A percentile compares a stretch with the other conserved stretches of the same genome.
Conservation (phyloP, 1,284 basidiomycete species). For the Leccinum solheimii region DNA sequence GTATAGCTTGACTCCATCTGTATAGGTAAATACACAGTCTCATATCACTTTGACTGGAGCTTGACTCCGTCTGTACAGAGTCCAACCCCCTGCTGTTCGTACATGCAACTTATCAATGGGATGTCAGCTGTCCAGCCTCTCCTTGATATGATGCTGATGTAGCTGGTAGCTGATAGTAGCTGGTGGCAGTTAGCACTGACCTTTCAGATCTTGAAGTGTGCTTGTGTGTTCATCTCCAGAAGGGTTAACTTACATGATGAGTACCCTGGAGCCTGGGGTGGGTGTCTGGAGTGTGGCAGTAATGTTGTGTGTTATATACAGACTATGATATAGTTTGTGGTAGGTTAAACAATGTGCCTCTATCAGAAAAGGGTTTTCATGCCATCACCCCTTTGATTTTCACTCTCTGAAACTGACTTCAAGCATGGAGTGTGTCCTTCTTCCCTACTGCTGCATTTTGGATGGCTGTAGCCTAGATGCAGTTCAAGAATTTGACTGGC, state of each 20-base stretch:
- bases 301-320: not conserved
- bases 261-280: not conserved
- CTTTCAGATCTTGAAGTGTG: not conserved
- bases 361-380: not conserved
- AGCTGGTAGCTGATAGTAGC: too few relatives aligned
- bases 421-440: not conserved
- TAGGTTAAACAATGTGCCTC: not conserved
- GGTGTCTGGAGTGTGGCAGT: not conserved
- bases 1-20: too few relatives aligned
- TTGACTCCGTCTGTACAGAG: too few relatives aligned
- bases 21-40: too few relatives aligned
- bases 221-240: not conserved
- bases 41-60: too few relatives aligned
- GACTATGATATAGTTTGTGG: not conserved
- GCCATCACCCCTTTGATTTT: not conserved
- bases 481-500: not conserved
- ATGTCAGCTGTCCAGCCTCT: too few relatives aligned
- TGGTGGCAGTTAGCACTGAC: too few relatives aligned
- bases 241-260: not conserved
- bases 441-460: not conserved
- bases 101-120: too few relatives aligned
- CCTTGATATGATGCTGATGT: too few relatives aligned
- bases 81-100: too few relatives aligned
- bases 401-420: not conserved
- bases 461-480: not conserved